Percentiles rank a stretch among this genome's conserved stretches.
Conservation (phyloP, 768 basidiomycete genomes). For the Megacollybia marginata region DNA sequence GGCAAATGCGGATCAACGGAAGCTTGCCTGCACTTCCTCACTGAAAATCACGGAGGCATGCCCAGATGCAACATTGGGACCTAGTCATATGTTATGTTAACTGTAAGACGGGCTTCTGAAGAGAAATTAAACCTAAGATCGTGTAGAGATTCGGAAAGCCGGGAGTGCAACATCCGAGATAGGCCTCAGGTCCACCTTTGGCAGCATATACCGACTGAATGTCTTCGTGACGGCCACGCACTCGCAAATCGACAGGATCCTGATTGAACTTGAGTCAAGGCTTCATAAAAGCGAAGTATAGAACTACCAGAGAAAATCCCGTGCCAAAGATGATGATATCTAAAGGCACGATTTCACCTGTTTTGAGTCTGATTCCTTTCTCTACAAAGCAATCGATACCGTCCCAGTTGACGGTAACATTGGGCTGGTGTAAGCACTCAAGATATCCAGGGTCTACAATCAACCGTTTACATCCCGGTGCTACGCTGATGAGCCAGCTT, state of each 20-base stretch:
- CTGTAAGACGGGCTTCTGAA: background rate
- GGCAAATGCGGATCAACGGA: slow-evolving; percentile 3
- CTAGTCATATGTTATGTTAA: slow-evolving; percentile 16
- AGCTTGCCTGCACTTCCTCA: slow-evolving; percentile 45
- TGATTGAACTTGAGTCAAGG: slow-evolving; percentile 8
- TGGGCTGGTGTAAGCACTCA: slow-evolving; percentile 39
- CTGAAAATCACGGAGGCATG: slow-evolving; percentile 52
- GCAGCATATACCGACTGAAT: slow-evolving; percentile 37
- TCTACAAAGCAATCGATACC: slow-evolving; percentile 39
- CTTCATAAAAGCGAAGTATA: background rate
- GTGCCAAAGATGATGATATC: slow-evolving; percentile 56
- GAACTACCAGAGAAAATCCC: slow-evolving; percentile 39
- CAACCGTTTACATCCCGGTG: slow-evolving; percentile 57
- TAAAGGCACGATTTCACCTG: slow-evolving; percentile 39
- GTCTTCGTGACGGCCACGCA: slow-evolving; percentile 37
- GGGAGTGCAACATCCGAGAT: slow-evolving; percentile 45
- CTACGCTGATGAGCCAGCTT: slow-evolving; percentile 16
- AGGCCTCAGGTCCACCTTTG: slow-evolving; percentile 44
- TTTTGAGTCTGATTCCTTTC: slow-evolving; percentile 42
- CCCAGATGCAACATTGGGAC: slow-evolving; percentile 51
- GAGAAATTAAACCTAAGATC: slow-evolving; percentile 29
- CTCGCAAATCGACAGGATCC: slow-evolving; percentile 27
- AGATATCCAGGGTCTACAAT: slow-evolving; percentile 57
- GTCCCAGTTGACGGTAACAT: slow-evolving; percentile 45
- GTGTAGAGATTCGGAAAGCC: slow-evolving; percentile 50